Evolutionary conservation across 176 grass and related monocot genomes (phyloP), one percentile per base, ranked within the genome.

Genomic region (Puccinellia tenuiflora): DNA sequence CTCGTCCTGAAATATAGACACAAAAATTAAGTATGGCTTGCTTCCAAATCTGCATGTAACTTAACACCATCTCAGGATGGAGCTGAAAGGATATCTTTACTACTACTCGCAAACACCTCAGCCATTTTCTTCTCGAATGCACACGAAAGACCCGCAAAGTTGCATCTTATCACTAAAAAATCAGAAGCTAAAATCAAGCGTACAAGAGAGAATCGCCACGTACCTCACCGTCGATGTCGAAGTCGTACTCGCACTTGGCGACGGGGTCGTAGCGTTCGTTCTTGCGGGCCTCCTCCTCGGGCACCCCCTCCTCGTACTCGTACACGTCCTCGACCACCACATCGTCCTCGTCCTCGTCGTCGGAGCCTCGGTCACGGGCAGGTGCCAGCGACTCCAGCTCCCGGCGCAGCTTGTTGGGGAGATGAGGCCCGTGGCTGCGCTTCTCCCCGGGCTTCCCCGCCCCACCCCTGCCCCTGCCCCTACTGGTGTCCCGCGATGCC

Each of bases 211-310:
- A 57, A 42, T 28, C n/a, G 34, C 15, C 78, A 29, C 38, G 34
- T 42, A 90, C 71, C 79, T 85, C 93, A 68, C 87, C 63, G 54
- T 93, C 83, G 29, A 89, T 79, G 48, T 90, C 90, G 61, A 92
- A 81, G 73, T 98, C 87, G 77, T 93, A 95, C 85, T 98, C 90
- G 38, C 91, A 95, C 54, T 88, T 98, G 25, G 86, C 89, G 48
- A 98, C 91, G 84, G 81, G 80, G 75, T 98, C 96, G 72, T 85
- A 98, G 54, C 96, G 91, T 62, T 81, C 87, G 68, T 98, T 98
- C 87, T 92, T 98, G 62, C 89, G 78, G 60, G 85, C 81, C 81
- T 98, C 96, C 89, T 98, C 96, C 75, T 90, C 87, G 22, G 92
- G 84, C 43, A 93, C 68, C 61, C 81, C 85, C 50, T 98, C 96